Conservation (phyloP, 331 rosid genomes). For the Spiraea crenata region DNA sequence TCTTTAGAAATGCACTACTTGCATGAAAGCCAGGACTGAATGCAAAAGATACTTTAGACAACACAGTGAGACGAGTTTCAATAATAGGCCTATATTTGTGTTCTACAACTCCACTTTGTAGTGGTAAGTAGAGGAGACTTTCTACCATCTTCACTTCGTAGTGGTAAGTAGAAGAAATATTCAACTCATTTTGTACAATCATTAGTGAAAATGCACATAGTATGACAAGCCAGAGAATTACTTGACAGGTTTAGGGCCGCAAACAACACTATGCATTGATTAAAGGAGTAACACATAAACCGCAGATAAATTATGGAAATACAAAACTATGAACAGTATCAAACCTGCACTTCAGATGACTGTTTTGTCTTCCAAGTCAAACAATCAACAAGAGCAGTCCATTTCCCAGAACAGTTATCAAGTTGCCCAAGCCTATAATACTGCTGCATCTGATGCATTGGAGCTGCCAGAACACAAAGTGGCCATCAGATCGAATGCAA, state of each 20-base stretch:
- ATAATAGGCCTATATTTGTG: neutral
- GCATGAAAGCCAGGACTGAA: neutral
- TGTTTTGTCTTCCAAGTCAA: slow-evolving; percentile 67
- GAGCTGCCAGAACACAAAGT: slow-evolving; percentile 50
- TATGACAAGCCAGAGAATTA: neutral
- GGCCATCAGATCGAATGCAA: slow-evolving; percentile 4
- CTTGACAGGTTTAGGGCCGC: neutral
- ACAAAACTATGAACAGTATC: neutral
- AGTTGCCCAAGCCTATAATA: slow-evolving; percentile 75
- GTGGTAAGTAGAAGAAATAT: neutral
- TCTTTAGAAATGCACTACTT: neutral
- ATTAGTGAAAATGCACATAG: neutral
- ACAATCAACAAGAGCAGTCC: slow-evolving; percentile 66
- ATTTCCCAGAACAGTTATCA: slow-evolving; percentile 66
- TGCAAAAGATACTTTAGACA: neutral
- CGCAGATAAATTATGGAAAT: neutral
- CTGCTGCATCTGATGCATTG: slow-evolving; percentile 90
- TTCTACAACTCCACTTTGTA: neutral
- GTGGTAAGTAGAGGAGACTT: neutral
- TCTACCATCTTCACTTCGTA: neutral
- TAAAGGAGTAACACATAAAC: neutral
- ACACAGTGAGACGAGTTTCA: slow-evolving; percentile 6
- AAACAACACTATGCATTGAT: neutral
- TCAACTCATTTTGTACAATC: neutral
- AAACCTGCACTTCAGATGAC: slow-evolving; percentile 59